Percentiles rank a stretch among this genome's conserved stretches.
phyloP scores from a whole-genome alignment of 2,329 filamentous ascomycete genomes.

The Dendrostoma leiphaemia region DNA sequence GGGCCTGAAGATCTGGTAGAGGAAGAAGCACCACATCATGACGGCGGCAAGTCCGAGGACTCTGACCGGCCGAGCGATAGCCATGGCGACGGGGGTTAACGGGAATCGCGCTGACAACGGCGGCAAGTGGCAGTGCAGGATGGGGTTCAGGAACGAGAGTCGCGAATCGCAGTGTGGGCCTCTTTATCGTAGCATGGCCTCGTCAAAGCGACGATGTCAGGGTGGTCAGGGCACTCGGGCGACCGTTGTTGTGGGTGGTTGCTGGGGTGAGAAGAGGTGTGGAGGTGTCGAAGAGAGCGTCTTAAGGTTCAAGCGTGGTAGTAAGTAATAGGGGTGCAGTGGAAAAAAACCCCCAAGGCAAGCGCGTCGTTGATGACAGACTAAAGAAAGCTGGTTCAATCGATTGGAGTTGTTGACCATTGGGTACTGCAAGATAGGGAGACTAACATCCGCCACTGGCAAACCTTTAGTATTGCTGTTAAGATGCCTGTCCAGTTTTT shows the following conservation, averaged over 20 bases:
- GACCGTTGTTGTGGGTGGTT: constrained; percentile 5
- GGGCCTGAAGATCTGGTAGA: constrained; percentile 70
- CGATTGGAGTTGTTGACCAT: no score
- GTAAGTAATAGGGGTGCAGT: not conserved
- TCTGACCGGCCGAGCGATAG: constrained; percentile 80
- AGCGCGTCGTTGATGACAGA: not conserved
- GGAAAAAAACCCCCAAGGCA: not conserved
- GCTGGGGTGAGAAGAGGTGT: constrained; percentile 3
- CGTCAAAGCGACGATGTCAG: constrained; percentile 1
- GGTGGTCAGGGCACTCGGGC: constrained; percentile 8
- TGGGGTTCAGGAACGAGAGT: not conserved
- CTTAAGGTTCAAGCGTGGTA: not conserved
- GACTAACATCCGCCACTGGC: no score
- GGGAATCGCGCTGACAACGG: not conserved
- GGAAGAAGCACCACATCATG: constrained; percentile 73
- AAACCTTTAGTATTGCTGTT: no score
- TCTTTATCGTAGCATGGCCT: constrained; percentile 18
- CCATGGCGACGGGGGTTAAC: constrained; percentile 57
- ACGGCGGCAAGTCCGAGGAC: constrained; percentile 70
- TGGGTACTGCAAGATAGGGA: no score
- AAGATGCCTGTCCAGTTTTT: no score
- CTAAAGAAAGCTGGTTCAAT: no score
- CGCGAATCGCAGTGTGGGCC: not conserved
- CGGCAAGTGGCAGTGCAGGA: not conserved
- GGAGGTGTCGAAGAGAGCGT: constrained; percentile 5